Base-by-base conservation (phyloP, 1,284 basidiomycete genomes). In the Ganoderma leucocontextum region DNA sequence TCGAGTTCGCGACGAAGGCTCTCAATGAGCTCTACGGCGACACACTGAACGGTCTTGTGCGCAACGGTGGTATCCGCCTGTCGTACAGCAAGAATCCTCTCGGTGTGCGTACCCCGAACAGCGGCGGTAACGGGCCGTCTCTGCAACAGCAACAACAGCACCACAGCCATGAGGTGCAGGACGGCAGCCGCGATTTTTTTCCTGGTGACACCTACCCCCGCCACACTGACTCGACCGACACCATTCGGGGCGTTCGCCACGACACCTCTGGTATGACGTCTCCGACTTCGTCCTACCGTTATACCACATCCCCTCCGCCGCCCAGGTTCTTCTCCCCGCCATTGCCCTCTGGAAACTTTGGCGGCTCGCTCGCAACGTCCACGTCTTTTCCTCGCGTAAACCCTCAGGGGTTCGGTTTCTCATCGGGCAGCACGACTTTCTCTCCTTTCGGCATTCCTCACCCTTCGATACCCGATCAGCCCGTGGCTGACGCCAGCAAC, bases 1-100 rank as follows among this genome's bases (percentile, higher is more conserved):
- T 98, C 29, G 81, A 86, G 12, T 90, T 86, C 75, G 97, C 97
- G 2, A 91, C 94, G 4, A 91, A 89, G 78, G 95, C 96, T 17
- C 86, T 99, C 78, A 89, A 91, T 70, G 94, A 97, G 61, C 85
- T 98, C 67, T 96, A 97, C 72, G 97, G 97, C n/a, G 88, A 97
- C 78, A 95, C 90, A 12, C 85, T 99, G 47, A 89, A 90, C 71
- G 96, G 97, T 1, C 83, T 97, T 33, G 94, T 99, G 79, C 98
- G 97, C 81, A 95, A 95, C 68, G 95, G 94, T 47, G 95, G 96
- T 6, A 98, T 99, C 69, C 92, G 97, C 44, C 83, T 99, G 67
- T 97, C 96, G 19, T 99, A 97, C 80, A 97, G 95, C 81, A 97
- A 97, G 86, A 97, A 97, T 77, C 95, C 95, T 15, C 86, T 97